Conservation (phyloP, 768 basidiomycete genomes). For the Mycena leptocephala region DNA sequence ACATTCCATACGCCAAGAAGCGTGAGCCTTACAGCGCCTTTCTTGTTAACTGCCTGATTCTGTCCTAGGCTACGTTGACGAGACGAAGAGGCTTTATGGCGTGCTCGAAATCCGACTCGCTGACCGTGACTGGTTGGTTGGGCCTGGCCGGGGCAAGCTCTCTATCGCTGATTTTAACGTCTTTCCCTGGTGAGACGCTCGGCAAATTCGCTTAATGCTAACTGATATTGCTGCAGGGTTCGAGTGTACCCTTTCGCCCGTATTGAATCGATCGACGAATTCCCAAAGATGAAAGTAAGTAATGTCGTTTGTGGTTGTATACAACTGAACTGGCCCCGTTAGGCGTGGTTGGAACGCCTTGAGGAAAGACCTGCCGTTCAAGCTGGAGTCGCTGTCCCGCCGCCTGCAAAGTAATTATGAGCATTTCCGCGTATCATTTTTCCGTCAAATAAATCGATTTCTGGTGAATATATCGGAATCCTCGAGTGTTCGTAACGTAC, state of each 20-base stretch:
- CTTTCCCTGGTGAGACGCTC: slow-evolving; percentile 68
- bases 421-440: not conserved
- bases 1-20: slow-evolving; percentile 79
- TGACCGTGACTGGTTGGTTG: slow-evolving; percentile 89
- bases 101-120: slow-evolving; percentile 88
- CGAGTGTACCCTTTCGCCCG: slow-evolving; percentile 62
- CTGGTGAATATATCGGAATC: not conserved
- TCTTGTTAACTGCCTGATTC: slow-evolving; percentile 1
- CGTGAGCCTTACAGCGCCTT: slow-evolving; percentile 53
- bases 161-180: slow-evolving; percentile 84
- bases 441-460: not conserved
- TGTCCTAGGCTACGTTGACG: slow-evolving; percentile 78
- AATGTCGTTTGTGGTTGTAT: not conserved
- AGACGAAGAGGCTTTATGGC: slow-evolving; percentile 87
- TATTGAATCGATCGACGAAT: slow-evolving; percentile 72
- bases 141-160: slow-evolving; percentile 78
- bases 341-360: slow-evolving; percentile 39
- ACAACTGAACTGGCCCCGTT: not conserved
- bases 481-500: not conserved
- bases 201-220: not conserved
- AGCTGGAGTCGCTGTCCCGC: slow-evolving; percentile 22
- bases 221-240: slow-evolving; percentile 64
- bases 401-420: not conserved
- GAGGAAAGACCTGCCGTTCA: slow-evolving; percentile 22
- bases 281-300: slow-evolving; percentile 78